Evolutionary conservation across 345 rosid genomes (phyloP).

Genomic region (Brassica juncea): DNA sequence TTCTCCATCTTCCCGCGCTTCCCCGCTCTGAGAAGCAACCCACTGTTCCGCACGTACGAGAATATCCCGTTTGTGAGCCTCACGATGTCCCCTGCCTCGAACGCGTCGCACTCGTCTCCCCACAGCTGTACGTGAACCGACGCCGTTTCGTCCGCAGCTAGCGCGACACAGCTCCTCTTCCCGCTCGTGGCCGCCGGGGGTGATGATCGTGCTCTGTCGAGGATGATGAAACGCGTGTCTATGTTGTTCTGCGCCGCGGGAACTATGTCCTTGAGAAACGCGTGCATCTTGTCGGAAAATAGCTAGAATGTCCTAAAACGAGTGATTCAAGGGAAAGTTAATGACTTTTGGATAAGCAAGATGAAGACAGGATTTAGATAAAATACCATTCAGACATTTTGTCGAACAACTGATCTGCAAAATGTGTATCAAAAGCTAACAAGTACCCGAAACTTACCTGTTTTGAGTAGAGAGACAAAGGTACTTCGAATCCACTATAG

Average conservation of each 20-base stretch:
- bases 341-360: not conserved
- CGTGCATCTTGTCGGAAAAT: conserved; percentile 25
- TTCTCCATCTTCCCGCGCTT: conserved; percentile 62
- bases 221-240: conserved; percentile 58
- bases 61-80: conserved; percentile 60
- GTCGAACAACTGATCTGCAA: conserved; percentile 29
- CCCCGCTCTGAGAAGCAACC: conserved; percentile 59
- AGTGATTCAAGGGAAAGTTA: not conserved
- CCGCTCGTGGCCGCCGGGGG: conserved; percentile 34
- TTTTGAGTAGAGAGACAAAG: too few relatives aligned
- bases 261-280: conserved; percentile 48
- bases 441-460: too few relatives aligned
- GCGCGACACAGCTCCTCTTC: conserved; percentile 57
- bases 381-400: conserved; percentile 3
- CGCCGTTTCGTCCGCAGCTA: conserved; percentile 73
- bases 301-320: not conserved
- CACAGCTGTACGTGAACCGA: conserved; percentile 72
- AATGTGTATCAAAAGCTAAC: not conserved
- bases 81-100: conserved; percentile 62
- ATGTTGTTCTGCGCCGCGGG: conserved; percentile 78
- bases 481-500: too few relatives aligned
- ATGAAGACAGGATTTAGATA: not conserved
- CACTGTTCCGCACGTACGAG: conserved; percentile 56
- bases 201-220: conserved; percentile 47
- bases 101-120: conserved; percentile 72